Evolutionary conservation across 345 rosid genomes (phyloP), one percentile per base, ranked within the genome.

Genomic region (Brassica incana): DNA sequence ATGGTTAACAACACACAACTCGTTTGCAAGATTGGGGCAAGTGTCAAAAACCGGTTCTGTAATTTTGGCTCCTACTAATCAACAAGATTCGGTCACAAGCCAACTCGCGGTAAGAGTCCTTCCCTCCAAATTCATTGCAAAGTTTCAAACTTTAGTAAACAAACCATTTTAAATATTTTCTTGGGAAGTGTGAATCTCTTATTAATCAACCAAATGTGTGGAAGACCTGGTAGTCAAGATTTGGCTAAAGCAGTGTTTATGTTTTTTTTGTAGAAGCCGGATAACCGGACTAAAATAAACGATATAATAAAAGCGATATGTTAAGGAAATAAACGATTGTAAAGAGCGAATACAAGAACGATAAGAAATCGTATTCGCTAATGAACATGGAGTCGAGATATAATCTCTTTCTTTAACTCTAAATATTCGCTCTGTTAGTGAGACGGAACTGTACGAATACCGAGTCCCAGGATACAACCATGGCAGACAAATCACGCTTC

Each of bases 1-100:
- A 32, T 95, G 98, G 98, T 77, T 95, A 61, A 93, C 97, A n/a
- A 91, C 98, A 4, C 98, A 95, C 85, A 95, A 93, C 80, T 87
- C 99, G 5, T 95, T 74, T 76, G 93, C 97, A 3, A 77, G 78
- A 66, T 67, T 77, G 73, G 86, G 87, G 11, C 83, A 32, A 60
- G 75, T 81, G 73, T 91, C 98, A 25, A 84, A 73, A 0, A 85
- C 91, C 6, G 97, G 97, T 80, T 76, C 90, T 36, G 12, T 72
- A 15, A 65, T 88, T 72, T 45, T 95, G 3, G 73, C 98, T 48
- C 91, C 93, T 1, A 80, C 83, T 23, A 95, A 93, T 77, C 98
- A 95, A 77, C 93, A 93, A 71, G 98, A 95, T 75, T 73, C 97
- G 33, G 77, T 93, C 75, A 87, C 95, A 70, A 85, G 79, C 79